Conservation (phyloP, 768 basidiomycete species). For the Amanita thiersii region DNA sequence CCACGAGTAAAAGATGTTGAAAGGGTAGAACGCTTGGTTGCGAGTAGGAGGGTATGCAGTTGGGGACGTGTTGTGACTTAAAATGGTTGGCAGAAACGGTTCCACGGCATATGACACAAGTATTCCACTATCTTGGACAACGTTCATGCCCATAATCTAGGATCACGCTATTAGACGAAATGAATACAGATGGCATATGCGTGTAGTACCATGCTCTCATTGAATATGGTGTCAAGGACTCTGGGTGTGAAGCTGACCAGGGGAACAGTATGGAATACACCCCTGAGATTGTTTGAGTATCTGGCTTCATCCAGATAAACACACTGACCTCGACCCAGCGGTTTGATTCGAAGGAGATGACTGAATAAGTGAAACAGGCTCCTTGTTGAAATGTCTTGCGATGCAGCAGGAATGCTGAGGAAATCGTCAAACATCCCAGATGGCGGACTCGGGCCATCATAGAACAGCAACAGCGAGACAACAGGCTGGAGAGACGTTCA, state of each 20-base stretch:
- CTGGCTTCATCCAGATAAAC: conserved; percentile 7
- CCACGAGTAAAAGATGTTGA: conserved; percentile 21
- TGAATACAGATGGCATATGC: conserved; percentile 13
- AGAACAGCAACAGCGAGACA: conserved; percentile 32
- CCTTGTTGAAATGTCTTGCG: conserved; percentile 23
- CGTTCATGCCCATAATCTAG: too few species aligned
- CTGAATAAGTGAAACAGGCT: conserved; percentile 25
- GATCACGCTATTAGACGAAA: neutral
- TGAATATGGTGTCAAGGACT: conserved; percentile 24
- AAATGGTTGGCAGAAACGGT: conserved; percentile 32
- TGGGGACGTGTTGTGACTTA: conserved; percentile 24
- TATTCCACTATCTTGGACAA: neutral
- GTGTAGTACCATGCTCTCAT: conserved; percentile 27
- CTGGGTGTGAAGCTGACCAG: conserved; percentile 20
- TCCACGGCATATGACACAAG: conserved; percentile 33
- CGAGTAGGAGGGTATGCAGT: conserved; percentile 37
- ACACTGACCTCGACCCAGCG: conserved; percentile 8
- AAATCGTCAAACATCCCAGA: conserved; percentile 39
- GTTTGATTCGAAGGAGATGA: conserved; percentile 22
- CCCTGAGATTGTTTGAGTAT: conserved; percentile 12
- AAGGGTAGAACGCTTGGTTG: conserved; percentile 17
- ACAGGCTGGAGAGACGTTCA: conserved; percentile 15
- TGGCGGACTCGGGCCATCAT: conserved; percentile 40
- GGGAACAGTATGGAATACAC: conserved; percentile 28
- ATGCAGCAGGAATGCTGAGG: conserved; percentile 27